Percentiles rank a stretch among this genome's conserved stretches.
These are phyloP conservation scores for Aspergillus steynii DNA, from an alignment of 495 filamentous ascomycete genomes.

Conservation along the genomic window DNA sequence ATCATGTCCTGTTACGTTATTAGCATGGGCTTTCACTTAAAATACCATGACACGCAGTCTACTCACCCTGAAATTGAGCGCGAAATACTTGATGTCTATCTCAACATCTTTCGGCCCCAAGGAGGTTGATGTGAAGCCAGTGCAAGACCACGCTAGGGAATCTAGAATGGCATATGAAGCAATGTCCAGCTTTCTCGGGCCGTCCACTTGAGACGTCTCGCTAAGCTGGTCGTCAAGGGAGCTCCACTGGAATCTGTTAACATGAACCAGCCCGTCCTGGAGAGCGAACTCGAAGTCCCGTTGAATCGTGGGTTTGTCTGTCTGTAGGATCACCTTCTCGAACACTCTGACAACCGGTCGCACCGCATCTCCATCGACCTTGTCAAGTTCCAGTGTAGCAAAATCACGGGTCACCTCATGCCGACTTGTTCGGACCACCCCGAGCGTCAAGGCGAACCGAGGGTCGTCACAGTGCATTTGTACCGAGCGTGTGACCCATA, in stretches of 20 bases:
- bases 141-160: conserved; percentile 25
- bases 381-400: conserved; percentile 42
- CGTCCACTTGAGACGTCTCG: neutral
- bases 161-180: conserved; percentile 24
- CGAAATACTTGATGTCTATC: conserved; percentile 40
- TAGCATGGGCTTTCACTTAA: neutral
- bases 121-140: neutral
- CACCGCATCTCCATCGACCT: conserved; percentile 16
- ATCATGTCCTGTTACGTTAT: conserved; percentile 34
- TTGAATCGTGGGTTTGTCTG: conserved; percentile 1
- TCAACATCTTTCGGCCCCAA: conserved; percentile 29
- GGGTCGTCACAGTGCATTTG: conserved; percentile 42
- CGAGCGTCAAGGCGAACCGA: conserved; percentile 33
- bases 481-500: conserved; percentile 44
- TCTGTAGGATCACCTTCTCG: conserved; percentile 19
- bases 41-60: too few relatives aligned
- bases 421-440: conserved; percentile 42
- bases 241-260: conserved; percentile 31
- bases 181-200: conserved; percentile 18
- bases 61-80: conserved; percentile 44
- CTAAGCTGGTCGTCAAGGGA: conserved; percentile 20
- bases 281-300: conserved; percentile 39
- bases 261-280: conserved; percentile 23
- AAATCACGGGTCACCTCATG: conserved; percentile 38
- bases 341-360: conserved; percentile 22